Base-by-base conservation (phyloP, 1,284 basidiomycete genomes). In the Ustilago loliicola region DNA sequence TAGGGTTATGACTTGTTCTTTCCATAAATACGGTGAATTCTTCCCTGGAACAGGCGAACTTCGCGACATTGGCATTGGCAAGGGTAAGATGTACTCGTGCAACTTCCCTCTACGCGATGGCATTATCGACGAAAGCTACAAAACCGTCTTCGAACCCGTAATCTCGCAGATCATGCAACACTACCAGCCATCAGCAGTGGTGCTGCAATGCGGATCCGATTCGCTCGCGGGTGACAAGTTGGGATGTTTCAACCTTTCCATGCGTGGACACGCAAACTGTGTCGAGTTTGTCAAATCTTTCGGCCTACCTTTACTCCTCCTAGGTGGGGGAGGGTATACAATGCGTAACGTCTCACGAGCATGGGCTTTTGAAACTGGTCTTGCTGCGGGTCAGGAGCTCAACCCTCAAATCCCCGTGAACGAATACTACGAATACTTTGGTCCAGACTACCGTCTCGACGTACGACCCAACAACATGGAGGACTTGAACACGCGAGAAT, bases 11-110 rank as follows among this genome's bases (percentile, higher is more conserved):
- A 98, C 96, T 0, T 92, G 92, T 85, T 95, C 93, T 80, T 98
- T 99, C 88, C 97, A 99, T 88, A 99, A 99, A 88, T 99, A 98
- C 82, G 97, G 97, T 54, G 97, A 99, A 87, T 99, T 94, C 87
- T 99, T 99, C 88, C 97, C 97, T 21, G 97, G 97, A 13, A 99
- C 97, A 1, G 97, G 97, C 34, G 96, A 98, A 87, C 88, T 99
- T 48, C 90, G 96, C 92, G 97, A 99, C 85, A 92, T 93, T 47
- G 96, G 96, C 2, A 93, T 96, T 32, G 91, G 92, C 79, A 96
- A 96, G 87, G 86, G 86, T 23, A 85, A 86, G 48, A 77, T 78
- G 80, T 98, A 98, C 86, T 90, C 97, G 0, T 89, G 96, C 61
- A 99, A 99, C 87, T 96, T 99, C 73, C 97, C 97, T 0, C 85